These are phyloP conservation scores for Rhypophila decipiens DNA, from an alignment of 495 filamentous ascomycete species.

Conservation along the genomic window DNA sequence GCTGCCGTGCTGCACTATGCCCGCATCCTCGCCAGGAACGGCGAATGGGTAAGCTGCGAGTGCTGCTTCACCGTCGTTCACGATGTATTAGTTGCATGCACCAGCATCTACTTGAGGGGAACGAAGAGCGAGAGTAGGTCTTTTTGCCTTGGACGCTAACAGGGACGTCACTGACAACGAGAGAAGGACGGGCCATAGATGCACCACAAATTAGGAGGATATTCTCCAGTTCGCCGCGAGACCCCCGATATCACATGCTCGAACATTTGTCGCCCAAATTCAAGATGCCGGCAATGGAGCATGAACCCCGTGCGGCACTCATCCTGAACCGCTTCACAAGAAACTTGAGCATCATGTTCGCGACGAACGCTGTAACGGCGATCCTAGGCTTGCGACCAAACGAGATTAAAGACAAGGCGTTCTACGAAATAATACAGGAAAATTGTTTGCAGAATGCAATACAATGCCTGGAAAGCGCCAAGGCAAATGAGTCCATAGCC, in stretches of 20 bases:
- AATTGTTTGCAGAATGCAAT: conserved; percentile 71
- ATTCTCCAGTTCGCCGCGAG: conserved; percentile 74
- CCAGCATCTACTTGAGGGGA: conserved; percentile 67
- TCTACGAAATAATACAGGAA: conserved; percentile 75
- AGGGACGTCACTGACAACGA: conserved; percentile 9
- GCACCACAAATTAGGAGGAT: conserved; percentile 72
- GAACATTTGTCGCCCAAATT: conserved; percentile 81
- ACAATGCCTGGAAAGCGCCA: conserved; percentile 73
- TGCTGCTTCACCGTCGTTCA: conserved; percentile 87
- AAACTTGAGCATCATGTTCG: conserved; percentile 80
- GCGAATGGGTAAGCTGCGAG: conserved; percentile 75
- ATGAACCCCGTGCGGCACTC: conserved; percentile 76
- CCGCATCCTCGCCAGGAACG: conserved; percentile 59
- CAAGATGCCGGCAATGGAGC: conserved; percentile 55
- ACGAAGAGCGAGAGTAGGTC: conserved; percentile 64
- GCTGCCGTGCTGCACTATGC: conserved; percentile 81
- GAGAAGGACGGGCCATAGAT: conserved; percentile 65
- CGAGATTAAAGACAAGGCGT: conserved; percentile 62
- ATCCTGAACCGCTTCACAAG: conserved; percentile 85
- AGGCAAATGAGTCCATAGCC: conserved; percentile 89
- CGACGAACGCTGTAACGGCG: conserved; percentile 64
- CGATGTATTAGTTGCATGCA: conserved; percentile 80
- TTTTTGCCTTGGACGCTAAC: not conserved
- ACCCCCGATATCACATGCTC: conserved; percentile 88
- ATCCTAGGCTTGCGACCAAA: conserved; percentile 65